Percentiles rank a stretch among this genome's conserved stretches.
Conservation (phyloP, 208 protist genomes). For the Trypanosomatidae sp. region DNA sequence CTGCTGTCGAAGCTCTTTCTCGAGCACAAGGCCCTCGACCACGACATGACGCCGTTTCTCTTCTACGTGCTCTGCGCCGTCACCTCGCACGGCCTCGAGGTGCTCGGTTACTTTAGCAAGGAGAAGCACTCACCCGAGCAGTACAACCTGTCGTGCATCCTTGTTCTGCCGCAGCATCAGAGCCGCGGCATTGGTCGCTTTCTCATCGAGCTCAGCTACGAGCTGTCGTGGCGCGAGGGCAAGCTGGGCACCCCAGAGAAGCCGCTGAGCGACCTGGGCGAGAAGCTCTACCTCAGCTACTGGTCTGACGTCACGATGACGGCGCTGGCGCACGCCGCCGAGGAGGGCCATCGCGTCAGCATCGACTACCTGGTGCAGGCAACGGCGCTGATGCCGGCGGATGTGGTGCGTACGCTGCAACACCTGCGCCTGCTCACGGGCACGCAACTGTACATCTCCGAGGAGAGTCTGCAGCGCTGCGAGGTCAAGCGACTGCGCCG, state of each 20-base stretch:
- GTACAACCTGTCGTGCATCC: constrained; percentile 99
- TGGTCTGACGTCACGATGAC: constrained; percentile 88
- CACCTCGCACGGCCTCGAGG: constrained; percentile 89
- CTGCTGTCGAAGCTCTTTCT: constrained; percentile 99
- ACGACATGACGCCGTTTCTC: constrained; percentile 98
- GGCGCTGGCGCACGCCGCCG: constrained; percentile 43
- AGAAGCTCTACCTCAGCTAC: constrained; percentile 89
- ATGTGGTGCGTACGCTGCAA: constrained; percentile 63
- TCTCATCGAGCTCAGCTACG: constrained; percentile 97
- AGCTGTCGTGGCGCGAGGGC: constrained; percentile 93
- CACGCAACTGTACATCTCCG: constrained; percentile 59
- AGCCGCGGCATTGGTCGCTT: constrained; percentile 96
- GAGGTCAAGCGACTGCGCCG: constrained; percentile 53
- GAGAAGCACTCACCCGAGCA: constrained; percentile 93
- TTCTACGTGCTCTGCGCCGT: constrained; percentile 97
- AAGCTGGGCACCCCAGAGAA: constrained; percentile 97
- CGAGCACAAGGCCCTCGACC: constrained; percentile 99
- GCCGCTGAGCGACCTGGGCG: constrained; percentile 98
- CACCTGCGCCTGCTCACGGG: constrained; percentile 41
- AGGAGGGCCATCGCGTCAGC: constrained; percentile 65
- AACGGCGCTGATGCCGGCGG: constrained; percentile 61
- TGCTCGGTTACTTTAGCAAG: constrained; percentile 99
- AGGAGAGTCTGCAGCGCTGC: constrained; percentile 62
- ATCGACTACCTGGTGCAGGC: constrained; percentile 73
- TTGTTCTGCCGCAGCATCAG: constrained; percentile 95